Base-by-base conservation (phyloP, 2,329 filamentous ascomycete genomes). In the Colletotrichum cordylinicola region DNA sequence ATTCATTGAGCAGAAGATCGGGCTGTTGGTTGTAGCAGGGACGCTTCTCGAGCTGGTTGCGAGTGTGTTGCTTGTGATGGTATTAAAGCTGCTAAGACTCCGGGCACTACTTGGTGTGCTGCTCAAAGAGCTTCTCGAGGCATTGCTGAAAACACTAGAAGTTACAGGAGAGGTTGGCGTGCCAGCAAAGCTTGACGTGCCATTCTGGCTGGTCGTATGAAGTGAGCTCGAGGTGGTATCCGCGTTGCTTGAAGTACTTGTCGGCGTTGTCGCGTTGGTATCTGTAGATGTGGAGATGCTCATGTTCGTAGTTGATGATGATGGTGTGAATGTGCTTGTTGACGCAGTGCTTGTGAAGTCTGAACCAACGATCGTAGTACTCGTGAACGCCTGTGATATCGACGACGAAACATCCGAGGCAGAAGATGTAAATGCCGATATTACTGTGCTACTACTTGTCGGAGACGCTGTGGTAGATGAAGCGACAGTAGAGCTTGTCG, bases 221-320 rank as follows among this genome's bases (percentile, higher is more conserved):
- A 48, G 18, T n/a, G 18, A 0, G 2, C n/a, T 48, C 3, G 18
- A 48, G 43, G 6, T 52, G n/a, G 0, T 52, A 3, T 21, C 0
- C 0, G 18, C 6, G n/a, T 2, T 21, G n/a, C 43, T 52, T 52
- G 43, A 52, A 52, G 43, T 52, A 13, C 10, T 52, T 12, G 12
- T 21, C 43, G 43, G 21, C 0, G 2, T n/a, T 48, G 39, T 18
- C 3, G 9, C 18, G 39, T 1, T 1, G n/a, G 9, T 12, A 9
- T n/a, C n/a, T n/a, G 39, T 21, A 52, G 43, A 52, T 4, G 43
- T 24, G n/a, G 43, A 52, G 43, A 52, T 52, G 43, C n/a, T 24
- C 43, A 10, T 52, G 43, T 7, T 52, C 10, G 43, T 4, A n/a
- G 10, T 13, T 24, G 43, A 12, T 52, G 43, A 52, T 15, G 43